Percentiles rank a stretch among this genome's conserved stretches.
These are phyloP conservation scores for Torulaspora franciscae DNA, from an alignment of 805 yeast species.

Conservation along the genomic window DNA sequence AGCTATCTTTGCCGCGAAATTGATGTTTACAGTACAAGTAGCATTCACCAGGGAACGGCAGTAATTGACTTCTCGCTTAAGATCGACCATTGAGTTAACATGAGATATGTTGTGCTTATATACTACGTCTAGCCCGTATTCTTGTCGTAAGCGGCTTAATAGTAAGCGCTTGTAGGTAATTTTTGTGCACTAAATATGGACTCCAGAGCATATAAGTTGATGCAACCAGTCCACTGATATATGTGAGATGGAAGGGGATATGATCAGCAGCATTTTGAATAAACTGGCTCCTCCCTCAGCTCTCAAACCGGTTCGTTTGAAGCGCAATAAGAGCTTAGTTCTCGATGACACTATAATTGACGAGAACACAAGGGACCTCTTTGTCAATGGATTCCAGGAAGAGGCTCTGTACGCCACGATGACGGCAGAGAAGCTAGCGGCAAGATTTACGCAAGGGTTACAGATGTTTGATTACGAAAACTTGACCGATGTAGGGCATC, in stretches of 20 bases:
- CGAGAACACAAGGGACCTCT: slow-evolving; percentile 16
- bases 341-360: slow-evolving; percentile 20
- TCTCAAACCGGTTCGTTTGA: slow-evolving; percentile 5
- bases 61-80: slow-evolving; percentile 82
- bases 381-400: slow-evolving; percentile 17
- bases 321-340: slow-evolving; percentile 7
- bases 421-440: slow-evolving; percentile 14
- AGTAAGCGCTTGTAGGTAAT: background rate
- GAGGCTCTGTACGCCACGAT: slow-evolving; percentile 21
- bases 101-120: background rate
- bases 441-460: slow-evolving; percentile 23
- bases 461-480: slow-evolving; percentile 37
- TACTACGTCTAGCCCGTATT: background rate
- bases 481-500: slow-evolving; percentile 67
- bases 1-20: slow-evolving; percentile 68
- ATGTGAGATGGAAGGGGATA: slow-evolving; percentile 7
- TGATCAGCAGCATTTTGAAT: slow-evolving; percentile 7
- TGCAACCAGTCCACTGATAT: background rate
- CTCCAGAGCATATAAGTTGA: background rate
- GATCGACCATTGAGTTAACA: slow-evolving; percentile 14
- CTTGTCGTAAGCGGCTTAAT: background rate
- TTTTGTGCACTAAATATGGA: background rate
- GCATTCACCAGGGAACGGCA: slow-evolving; percentile 87
- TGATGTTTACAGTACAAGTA: slow-evolving; percentile 86
- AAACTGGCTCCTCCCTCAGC: slow-evolving; percentile 9